Evolutionary conservation across 352 stramenopile species (phyloP).

Genomic region (Pythium periplocum): DNA sequence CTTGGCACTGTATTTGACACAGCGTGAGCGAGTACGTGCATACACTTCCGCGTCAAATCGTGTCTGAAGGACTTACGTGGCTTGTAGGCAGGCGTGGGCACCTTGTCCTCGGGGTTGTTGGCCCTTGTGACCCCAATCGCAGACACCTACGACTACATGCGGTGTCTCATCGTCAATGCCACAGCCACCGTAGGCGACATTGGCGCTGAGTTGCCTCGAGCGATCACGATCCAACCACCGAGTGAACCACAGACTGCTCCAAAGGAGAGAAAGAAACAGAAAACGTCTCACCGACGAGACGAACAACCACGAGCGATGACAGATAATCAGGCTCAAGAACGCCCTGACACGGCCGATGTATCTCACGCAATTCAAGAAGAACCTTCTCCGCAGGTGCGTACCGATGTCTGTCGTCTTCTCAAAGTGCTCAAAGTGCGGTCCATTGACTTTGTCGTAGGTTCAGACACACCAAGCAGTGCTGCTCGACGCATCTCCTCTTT

Average conservation of each 20-base stretch:
- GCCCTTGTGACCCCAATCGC: constrained; percentile 50
- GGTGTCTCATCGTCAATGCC: constrained; percentile 51
- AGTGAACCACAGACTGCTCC: too few species aligned
- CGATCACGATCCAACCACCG: too few species aligned
- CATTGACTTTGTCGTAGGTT: too few species aligned
- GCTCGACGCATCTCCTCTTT: too few species aligned
- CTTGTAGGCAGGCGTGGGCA: constrained; percentile 47
- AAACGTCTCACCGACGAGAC: not conserved
- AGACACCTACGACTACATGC: constrained; percentile 29
- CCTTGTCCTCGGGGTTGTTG: constrained; percentile 34
- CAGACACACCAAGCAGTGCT: too few species aligned
- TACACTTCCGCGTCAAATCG: not conserved
- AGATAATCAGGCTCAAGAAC: too few species aligned
- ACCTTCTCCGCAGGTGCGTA: too few species aligned
- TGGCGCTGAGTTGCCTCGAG: constrained; percentile 10
- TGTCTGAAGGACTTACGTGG: not conserved
- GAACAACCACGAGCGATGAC: not conserved
- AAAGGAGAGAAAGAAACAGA: too few species aligned
- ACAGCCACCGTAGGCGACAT: constrained; percentile 19
- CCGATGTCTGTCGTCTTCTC: too few species aligned
- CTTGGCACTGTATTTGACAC: constrained; percentile 46
- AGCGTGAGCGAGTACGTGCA: constrained; percentile 38
- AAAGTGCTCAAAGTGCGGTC: too few species aligned
- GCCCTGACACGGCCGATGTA: too few species aligned
- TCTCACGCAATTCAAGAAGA: too few species aligned